Base-by-base conservation (phyloP, 768 basidiomycete genomes). In the Polyporus arcularius region DNA sequence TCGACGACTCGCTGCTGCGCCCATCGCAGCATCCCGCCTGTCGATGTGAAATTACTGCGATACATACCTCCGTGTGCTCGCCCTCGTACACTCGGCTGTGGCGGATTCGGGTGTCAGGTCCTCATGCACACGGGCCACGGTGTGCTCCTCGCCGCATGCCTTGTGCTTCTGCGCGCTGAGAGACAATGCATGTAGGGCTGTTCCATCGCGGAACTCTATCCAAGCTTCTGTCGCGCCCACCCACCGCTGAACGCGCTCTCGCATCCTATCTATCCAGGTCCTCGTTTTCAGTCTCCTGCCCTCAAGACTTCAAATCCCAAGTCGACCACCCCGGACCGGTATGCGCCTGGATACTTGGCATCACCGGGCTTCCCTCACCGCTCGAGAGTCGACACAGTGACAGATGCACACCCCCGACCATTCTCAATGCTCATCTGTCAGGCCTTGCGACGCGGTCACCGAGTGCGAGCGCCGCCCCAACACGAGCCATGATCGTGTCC, bases 211-310 rank as follows among this genome's bases (percentile, higher is more conserved):
- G 46, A 48, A 48, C 46, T 48, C 46, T 48, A 48, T 48, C 46
- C 46, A 48, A 48, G 46, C 46, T 48, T 48, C 46, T 48, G 46
- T 48, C 46, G 46, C 46, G 46, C 46, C 46, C 46, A 30, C 21
- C 5, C 26, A 26, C 46, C 21, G 21, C 21, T 18, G 21, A 18
- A 6, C 3, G n/a, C 45, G 12, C 14, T 10, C 12, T 18, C 21
- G 46, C 9, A 48, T 48, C 28, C 46, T 48, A 43, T 43, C 42
- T 14, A 6, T 43, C 15, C 35, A 35, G 11, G 35, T 35, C 35
- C 35, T 35, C 11, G 35, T 35, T 7, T 1, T 35, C 35, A 11
- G 35, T 11, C 35, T 35, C 35, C 35, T 35, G 35, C 35, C 35
- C 35, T 35, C 35, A 35, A 35, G 35, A 1, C 35, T 35, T 3